Conservation (phyloP, 176 grass and related monocot species). For the Paspalum vaginatum region DNA sequence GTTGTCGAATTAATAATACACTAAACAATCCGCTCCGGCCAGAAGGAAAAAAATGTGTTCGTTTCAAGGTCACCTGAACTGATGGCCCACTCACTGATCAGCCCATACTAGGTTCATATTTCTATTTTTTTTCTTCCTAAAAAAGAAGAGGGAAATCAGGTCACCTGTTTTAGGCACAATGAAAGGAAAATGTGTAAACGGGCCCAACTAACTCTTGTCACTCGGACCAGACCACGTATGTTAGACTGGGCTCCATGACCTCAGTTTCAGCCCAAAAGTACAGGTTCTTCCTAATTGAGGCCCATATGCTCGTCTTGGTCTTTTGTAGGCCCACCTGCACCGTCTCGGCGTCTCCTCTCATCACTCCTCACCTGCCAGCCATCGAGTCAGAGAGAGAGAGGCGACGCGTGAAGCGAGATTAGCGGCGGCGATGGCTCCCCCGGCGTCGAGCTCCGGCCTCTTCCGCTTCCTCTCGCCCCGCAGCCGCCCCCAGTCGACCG, state of each 20-base stretch:
- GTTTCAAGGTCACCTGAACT: background rate
- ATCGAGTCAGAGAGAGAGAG: background rate
- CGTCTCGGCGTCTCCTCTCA: too few relatives aligned
- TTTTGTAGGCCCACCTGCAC: background rate
- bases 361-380: background rate
- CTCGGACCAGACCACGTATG: too few relatives aligned
- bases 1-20: too few relatives aligned
- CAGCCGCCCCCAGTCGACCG: slow-evolving; percentile 50
- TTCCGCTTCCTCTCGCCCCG: slow-evolving; percentile 74
- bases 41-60: too few relatives aligned
- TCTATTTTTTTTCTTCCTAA: too few relatives aligned
- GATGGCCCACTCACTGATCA: background rate
- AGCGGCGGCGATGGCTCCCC: slow-evolving; percentile 61
- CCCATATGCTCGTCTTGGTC: background rate
- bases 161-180: too few relatives aligned
- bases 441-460: slow-evolving; percentile 54
- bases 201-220: background rate
- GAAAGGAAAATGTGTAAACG: background rate
- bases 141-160: too few relatives aligned
- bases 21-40: too few relatives aligned
- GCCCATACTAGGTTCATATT: too few relatives aligned
- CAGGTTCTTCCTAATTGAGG: background rate
- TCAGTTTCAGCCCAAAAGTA: background rate
- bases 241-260: too few relatives aligned
- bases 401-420: slow-evolving; percentile 5